Base-by-base conservation (phyloP, 495 filamentous ascomycete species). In the Glonium stellatum region DNA sequence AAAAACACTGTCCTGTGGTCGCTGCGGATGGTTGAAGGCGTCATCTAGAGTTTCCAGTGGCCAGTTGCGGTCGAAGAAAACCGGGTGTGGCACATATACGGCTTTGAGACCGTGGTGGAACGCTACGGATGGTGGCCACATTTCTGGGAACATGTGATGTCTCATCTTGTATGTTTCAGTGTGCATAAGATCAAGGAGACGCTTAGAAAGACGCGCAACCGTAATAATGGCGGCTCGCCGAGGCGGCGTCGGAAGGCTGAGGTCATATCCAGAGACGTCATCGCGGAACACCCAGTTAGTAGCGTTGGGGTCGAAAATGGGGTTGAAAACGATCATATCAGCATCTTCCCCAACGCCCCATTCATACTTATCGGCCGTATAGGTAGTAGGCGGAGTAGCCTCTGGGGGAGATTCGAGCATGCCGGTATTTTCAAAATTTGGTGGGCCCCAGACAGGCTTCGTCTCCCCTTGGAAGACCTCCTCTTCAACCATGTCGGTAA, bases 341-440 rank as follows among this genome's bases (percentile, higher is more conserved):
- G 81, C 81, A 18, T 81, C 76, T 62, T 83, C 80, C 59, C 80
- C 81, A n/a, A 82, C 79, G 44, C 81, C 81, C 81, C 81, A 84
- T 42, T 67, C 39, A 65, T 80, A 82, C 46, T 77, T 64, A 49
- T 84, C 81, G 18, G 77, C 63, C 31, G 67, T 66, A 55, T 77
- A 71, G 15, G 61, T 57, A 4, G 59, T 66, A 0, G 80, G 79
- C 0, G 81, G 81, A 18, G 67, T 69, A 48, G 71, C 75, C 11
- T 76, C 72, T 51, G 72, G 68, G 46, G 77, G 78, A 13, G 58
- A 57, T 12, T 59, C 49, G 18, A 76, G 63, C 69, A 72, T 69
- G 48, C 64, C 67, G 12, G 31, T 60, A 57, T 72, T 65, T 1
- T 69, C 60, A 58, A 74, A 74, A 36, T 68, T 64, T 18, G 68